These are phyloP conservation scores for Aureobasidium zeae DNA, from an alignment of 2,329 filamentous ascomycete genomes.

Conservation along the genomic window DNA sequence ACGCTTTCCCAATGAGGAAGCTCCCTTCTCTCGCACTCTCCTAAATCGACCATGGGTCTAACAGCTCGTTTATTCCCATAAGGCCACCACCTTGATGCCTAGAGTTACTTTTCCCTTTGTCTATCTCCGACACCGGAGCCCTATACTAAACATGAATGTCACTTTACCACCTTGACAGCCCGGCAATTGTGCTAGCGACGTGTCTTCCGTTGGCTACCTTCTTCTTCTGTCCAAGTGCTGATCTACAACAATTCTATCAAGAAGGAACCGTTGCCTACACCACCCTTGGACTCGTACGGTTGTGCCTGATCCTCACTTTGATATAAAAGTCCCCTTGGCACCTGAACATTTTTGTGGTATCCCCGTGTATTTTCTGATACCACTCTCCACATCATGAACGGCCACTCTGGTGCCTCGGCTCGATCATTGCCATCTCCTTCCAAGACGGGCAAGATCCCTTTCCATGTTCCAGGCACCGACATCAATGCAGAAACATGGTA, in stretches of 20 bases:
- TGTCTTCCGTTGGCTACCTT: conserved; percentile 9
- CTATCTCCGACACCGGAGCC: conserved; percentile 9
- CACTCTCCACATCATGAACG: conserved; percentile 10
- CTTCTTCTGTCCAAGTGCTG: conserved; percentile 14
- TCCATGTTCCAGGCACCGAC: conserved; percentile 27
- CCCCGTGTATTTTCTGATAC: neutral
- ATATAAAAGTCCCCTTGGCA: conserved; percentile 6
- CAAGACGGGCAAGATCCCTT: conserved; percentile 25
- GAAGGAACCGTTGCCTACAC: too few species aligned
- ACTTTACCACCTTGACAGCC: too few species aligned
- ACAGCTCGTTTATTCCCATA: too few species aligned
- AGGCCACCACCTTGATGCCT: neutral
- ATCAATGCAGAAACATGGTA: conserved; percentile 34
- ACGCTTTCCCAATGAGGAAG: conserved; percentile 4
- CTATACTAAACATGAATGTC: conserved; percentile 1
- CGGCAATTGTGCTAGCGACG: too few species aligned
- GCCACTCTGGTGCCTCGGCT: conserved; percentile 9
- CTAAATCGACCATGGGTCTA: neutral
- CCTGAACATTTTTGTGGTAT: too few species aligned
- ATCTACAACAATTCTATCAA: neutral
- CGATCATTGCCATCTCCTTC: conserved; percentile 22
- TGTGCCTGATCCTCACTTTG: neutral
- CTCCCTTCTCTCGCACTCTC: neutral
- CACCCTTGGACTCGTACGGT: neutral
- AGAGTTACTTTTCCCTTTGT: neutral